Conservation (phyloP, 2,329 filamentous ascomycete species). For the Ophiostoma himal-ulmi region DNA sequence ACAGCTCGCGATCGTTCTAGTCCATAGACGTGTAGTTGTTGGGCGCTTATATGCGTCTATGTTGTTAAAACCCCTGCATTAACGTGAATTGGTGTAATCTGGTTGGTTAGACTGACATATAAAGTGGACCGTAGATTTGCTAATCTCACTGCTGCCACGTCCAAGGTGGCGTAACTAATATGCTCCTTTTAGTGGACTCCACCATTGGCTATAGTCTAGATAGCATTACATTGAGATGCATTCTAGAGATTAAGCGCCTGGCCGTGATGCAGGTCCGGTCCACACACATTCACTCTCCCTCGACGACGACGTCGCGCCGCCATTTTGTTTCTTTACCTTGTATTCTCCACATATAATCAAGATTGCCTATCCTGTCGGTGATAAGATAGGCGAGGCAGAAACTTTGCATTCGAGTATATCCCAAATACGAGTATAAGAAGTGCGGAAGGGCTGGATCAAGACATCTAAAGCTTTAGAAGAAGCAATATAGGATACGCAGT, state of each 20-base stretch:
- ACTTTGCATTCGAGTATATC: no score
- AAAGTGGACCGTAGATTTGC: neutral
- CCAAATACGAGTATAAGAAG: no score
- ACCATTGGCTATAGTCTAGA: neutral
- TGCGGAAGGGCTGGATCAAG: no score
- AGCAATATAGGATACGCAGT: no score
- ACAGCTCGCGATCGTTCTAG: neutral
- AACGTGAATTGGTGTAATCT: slow-evolving; percentile 4
- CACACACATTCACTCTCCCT: neutral
- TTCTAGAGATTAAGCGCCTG: neutral
- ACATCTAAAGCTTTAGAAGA: no score
- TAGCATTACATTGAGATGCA: neutral
- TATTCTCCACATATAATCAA: neutral
- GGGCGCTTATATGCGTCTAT: neutral
- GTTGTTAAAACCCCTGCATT: neutral
- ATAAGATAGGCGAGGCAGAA: no score
- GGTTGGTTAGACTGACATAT: neutral
- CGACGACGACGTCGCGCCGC: neutral
- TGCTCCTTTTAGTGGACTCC: no score
- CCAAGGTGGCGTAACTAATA: neutral
- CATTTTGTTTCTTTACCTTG: neutral
- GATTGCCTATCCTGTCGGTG: neutral
- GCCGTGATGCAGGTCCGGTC: neutral
- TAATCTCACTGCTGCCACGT: neutral
- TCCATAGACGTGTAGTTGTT: neutral